Base-by-base conservation (phyloP, 768 basidiomycete species). In the Lactifluus pinguis region DNA sequence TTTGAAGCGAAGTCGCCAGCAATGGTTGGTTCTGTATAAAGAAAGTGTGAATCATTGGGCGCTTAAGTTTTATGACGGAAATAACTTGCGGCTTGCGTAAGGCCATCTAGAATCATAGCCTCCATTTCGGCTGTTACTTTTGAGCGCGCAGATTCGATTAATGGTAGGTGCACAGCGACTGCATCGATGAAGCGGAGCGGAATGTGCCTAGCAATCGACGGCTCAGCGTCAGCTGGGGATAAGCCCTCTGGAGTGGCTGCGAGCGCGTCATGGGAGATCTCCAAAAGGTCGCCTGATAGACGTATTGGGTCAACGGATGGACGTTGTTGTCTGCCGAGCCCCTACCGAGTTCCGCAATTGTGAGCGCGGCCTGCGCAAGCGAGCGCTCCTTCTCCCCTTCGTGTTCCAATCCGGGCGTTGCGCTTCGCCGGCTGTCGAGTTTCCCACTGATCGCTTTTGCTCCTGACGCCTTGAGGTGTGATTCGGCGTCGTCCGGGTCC, bases 311-410 rank as follows among this genome's bases (percentile, higher is more conserved):
- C 34, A 30, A 34, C 29, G 39, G 25, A 52, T 6, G 39, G 1
- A 10, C 25, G 13, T 45, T 29, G 36, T 25, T 41, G 15, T 39
- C 53, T n/a, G 30, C 36, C n/a, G 39, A 53, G 30, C 30, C 25
- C 86, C 66, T 62, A 92, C 93, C 79, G 47, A 98, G 77, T 71
- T 99, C 95, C 0, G 95, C 92, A 9, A 98, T 85, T 42, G 85
- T 94, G 67, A 98, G 75, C n/a, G 95, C 95, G 2, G 95, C 95
- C 72, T 95, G 95, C 2, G 93, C 88, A 67, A 98, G 85, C 15
- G 83, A 83, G 9, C 95, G 79, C 68, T 97, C 95, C 71, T 85
- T 86, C 65, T 92, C 89, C 32, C 91, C 87, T 67, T 87, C 87
- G 38, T 76, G 70, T 32, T 81, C 83, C 48, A 72, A 47, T 52